Percentiles rank a stretch among this genome's conserved stretches.
These are phyloP conservation scores for Nadsonia fulvescens DNA, from an alignment of 805 yeast species.

Conservation along the genomic window DNA sequence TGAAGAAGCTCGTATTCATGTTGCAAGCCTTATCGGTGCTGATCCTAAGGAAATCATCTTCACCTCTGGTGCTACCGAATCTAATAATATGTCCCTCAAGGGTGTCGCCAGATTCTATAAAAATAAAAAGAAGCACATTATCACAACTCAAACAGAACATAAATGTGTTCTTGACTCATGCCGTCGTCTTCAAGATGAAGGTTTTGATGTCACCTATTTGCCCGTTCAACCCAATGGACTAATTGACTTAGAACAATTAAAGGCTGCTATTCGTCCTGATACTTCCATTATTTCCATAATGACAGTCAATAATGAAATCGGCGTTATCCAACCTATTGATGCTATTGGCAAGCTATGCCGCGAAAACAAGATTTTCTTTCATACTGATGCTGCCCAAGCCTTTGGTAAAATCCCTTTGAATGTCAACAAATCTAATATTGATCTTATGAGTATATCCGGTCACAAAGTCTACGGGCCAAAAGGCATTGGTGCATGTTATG, in stretches of 20 bases:
- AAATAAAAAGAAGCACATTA: constrained; percentile 79
- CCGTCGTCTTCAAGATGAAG: constrained; percentile 88
- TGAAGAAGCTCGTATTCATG: constrained; percentile 65
- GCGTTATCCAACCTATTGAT: constrained; percentile 89
- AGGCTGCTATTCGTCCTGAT: constrained; percentile 72
- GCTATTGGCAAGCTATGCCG: constrained; percentile 84
- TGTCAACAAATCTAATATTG: constrained; percentile 86
- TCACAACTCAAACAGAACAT: constrained; percentile 94
- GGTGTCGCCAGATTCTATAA: constrained; percentile 91
- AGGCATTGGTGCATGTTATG: constrained; percentile 90
- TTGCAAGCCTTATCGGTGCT: constrained; percentile 75
- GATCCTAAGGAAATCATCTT: constrained; percentile 94
- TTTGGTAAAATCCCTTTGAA: constrained; percentile 86
- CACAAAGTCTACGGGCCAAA: constrained; percentile 97
- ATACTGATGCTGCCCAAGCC: constrained; percentile 95
- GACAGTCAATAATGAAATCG: constrained; percentile 98
- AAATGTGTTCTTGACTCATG: constrained; percentile 97
- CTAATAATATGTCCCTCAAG: constrained; percentile 85
- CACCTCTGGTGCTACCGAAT: constrained; percentile 96
- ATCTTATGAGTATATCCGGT: constrained; percentile 80
- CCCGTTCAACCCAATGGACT: constrained; percentile 73
- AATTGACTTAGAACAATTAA: constrained; percentile 57
- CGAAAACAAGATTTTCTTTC: constrained; percentile 81
- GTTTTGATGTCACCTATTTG: constrained; percentile 86
- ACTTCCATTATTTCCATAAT: constrained; percentile 80